Evolutionary conservation across 306 rosid genomes (phyloP), one percentile per base, ranked within the genome.

Genomic region (Herpetospermum pedunculosum): DNA sequence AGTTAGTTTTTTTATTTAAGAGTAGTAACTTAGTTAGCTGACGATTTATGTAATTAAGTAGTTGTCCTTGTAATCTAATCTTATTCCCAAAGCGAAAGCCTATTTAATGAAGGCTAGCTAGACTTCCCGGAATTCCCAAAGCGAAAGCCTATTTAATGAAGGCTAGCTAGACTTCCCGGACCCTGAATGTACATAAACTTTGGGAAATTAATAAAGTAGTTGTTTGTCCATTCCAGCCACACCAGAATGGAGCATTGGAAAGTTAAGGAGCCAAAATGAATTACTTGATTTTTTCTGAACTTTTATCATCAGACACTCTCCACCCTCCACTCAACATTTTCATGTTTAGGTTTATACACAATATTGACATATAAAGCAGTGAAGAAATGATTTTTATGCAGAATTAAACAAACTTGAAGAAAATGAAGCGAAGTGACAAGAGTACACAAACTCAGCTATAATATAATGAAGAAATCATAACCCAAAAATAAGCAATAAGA

Each of bases 401-500:
- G 28, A 64, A 10, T 4, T 38, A 64, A 64, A 19, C n/a, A 64
- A 9, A 38, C 49, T 23, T 3, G 29, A 40, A 25, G 32, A 65
- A 65, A 19, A 21, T 12, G 2, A 65, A 65, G 50, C n/a, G 44
- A 53, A 53, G 8, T 26, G 37, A 38, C n/a, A 64, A 38, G 30
- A 38, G 30, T 21, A 40, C 0, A 23, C 11, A 21, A 38, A 65
- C 25, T 37, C 4, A 4, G 4, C 4, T 38, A 55, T 7, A 48
- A 47, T 38, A 40, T 26, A 60, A 47, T 52, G 74, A 29, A 69
- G 44, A 59, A 74, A 48, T 48, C 78, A 54, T 67, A 13, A 73
- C 30, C 68, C 71, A 5, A 34, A 79, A 74, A 49, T 34, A 80
- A 78, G 78, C 70, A 44, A 15, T 23, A 73, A 78, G 28, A 76